Percentiles rank a stretch among this genome's conserved stretches.
Evolutionary conservation across 768 basidiomycete species (phyloP).

Genomic region (Macrocybe gigantea): DNA sequence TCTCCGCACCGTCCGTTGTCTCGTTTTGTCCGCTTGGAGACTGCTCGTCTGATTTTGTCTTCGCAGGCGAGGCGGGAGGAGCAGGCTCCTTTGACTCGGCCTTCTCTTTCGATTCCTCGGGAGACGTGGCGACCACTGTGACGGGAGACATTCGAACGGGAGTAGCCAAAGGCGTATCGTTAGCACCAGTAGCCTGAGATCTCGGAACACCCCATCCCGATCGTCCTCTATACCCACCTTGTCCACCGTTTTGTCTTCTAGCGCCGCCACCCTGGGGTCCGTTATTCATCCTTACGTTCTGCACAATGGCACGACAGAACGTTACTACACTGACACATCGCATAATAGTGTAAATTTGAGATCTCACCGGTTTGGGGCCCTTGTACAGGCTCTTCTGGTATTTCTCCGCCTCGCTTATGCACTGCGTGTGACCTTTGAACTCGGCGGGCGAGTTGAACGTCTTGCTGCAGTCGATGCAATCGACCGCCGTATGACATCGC

Average conservation of each 20-base stretch:
- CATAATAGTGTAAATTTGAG: not conserved
- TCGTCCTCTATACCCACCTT: constrained; percentile 24
- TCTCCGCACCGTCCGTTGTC: constrained; percentile 10
- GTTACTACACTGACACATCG: constrained; percentile 1
- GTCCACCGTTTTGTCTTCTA: constrained; percentile 11
- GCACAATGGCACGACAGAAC: constrained; percentile 6
- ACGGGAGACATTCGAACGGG: constrained; percentile 37
- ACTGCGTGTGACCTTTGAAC: constrained; percentile 79
- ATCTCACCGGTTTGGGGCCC: constrained; percentile 57
- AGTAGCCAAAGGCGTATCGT: constrained; percentile 66
- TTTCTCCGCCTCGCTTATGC: constrained; percentile 90
- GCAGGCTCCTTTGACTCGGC: constrained; percentile 2
- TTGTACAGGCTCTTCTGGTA: constrained; percentile 87
- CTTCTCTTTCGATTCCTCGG: constrained; percentile 7
- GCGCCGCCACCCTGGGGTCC: constrained; percentile 13
- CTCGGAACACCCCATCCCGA: constrained; percentile 26
- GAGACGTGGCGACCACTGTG: constrained; percentile 10
- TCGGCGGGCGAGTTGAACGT: constrained; percentile 73
- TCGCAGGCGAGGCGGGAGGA: too few relatives aligned
- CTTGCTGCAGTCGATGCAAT: constrained; percentile 85
- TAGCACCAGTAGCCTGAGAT: constrained; percentile 51
- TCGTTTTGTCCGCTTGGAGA: not conserved
- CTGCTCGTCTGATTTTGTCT: too few relatives aligned
- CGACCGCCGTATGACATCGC: constrained; percentile 62
- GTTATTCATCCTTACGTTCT: constrained; percentile 17